phyloP scores from a whole-genome alignment of 352 stramenopile genomes.

The Phytophthora pseudosyringae region DNA sequence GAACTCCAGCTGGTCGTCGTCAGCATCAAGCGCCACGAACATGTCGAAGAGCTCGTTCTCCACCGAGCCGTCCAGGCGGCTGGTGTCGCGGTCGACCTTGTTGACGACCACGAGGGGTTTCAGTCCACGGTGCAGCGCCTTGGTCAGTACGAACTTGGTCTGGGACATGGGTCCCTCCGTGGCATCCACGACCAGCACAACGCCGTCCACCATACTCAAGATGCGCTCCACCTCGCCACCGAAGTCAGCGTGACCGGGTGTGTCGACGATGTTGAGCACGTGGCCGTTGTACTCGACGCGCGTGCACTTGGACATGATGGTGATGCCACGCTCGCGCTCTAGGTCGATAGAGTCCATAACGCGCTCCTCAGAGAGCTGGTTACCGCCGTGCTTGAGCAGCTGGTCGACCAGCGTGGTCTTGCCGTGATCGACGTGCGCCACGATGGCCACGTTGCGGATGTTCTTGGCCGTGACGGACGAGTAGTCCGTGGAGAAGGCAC shows the following conservation, averaged over 20 bases:
- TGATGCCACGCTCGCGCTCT: constrained; percentile 98
- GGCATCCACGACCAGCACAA: constrained; percentile 97
- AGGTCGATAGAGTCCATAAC: constrained; percentile 99
- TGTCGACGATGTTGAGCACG: constrained; percentile 98
- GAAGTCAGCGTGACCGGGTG: constrained; percentile 98
- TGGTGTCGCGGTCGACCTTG: constrained; percentile 97
- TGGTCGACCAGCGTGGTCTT: constrained; percentile 99
- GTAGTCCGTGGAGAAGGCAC: constrained; percentile 56
- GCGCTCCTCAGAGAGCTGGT: constrained; percentile 84
- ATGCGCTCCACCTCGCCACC: constrained; percentile 98
- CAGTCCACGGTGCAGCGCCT: constrained; percentile 93
- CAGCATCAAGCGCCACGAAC: constrained; percentile 94
- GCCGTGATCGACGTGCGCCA: constrained; percentile 98
- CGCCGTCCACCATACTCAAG: constrained; percentile 97
- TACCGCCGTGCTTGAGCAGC: constrained; percentile 96
- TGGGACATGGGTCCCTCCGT: constrained; percentile 98
- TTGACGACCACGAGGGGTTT: constrained; percentile 98
- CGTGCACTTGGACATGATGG: constrained; percentile 99
- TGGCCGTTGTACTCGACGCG: constrained; percentile 94
- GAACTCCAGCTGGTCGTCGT: constrained; percentile 97
- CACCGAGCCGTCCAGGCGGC: constrained; percentile 92
- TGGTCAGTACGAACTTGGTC: constrained; percentile 99
- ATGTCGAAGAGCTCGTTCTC: constrained; percentile 98
- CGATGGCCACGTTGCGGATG: constrained; percentile 92
- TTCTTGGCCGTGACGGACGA: constrained; percentile 46